A percentile compares a stretch with the other conserved stretches of the same genome.
Conservation (phyloP, 768 basidiomycete genomes). For the Kwoniella pini region DNA sequence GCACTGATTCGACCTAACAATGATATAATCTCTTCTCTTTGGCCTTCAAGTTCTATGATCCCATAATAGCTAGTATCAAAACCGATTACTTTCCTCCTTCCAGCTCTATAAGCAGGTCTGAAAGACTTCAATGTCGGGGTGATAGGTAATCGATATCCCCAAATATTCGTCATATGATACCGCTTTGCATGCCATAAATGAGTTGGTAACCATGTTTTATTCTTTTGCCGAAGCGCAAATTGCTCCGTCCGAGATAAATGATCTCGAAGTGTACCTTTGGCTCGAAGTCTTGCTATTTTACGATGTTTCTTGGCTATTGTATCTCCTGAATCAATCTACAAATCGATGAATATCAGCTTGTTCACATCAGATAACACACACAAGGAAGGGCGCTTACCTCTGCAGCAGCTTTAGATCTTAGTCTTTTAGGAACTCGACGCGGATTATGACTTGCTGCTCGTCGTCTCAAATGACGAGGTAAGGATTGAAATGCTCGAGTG, state of each 20-base stretch:
- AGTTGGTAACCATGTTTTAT: constrained; percentile 92
- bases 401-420: constrained; percentile 75
- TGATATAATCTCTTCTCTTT: constrained; percentile 61
- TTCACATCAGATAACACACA: too few species aligned
- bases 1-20: constrained; percentile 62
- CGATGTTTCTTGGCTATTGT: constrained; percentile 57
- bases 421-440: constrained; percentile 78
- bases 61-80: constrained; percentile 88
- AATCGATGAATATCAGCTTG: neutral
- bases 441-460: constrained; percentile 94
- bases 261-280: constrained; percentile 63
- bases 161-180: constrained; percentile 89
- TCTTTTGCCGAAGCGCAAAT: constrained; percentile 72
- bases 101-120: constrained; percentile 86
- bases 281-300: constrained; percentile 60
- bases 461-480: constrained; percentile 86
- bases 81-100: constrained; percentile 77
- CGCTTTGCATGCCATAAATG: constrained; percentile 98
- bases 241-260: constrained; percentile 62
- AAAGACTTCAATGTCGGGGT: constrained; percentile 90
- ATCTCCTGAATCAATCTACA: constrained; percentile 61
- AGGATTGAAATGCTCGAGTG: constrained; percentile 84
- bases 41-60: constrained; percentile 71
- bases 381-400: constrained; percentile 63
- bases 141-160: constrained; percentile 87